Evolutionary conservation across 495 filamentous ascomycete genomes (phyloP).

Genomic region (Lasiosphaeria hispida): DNA sequence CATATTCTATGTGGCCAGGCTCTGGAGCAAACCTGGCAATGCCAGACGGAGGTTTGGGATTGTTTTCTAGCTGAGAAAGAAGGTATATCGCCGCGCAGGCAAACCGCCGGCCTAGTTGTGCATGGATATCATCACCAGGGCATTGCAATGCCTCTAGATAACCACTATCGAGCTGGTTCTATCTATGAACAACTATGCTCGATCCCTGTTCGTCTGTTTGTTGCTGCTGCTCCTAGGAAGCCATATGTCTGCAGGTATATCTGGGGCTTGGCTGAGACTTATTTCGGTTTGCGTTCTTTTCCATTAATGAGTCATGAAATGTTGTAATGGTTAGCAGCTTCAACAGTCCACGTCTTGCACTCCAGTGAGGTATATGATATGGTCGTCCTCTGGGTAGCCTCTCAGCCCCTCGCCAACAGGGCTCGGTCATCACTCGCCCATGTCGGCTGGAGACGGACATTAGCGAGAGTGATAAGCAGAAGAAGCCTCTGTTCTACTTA

Average conservation of each 20-base stretch:
- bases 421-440: conserved; percentile 24
- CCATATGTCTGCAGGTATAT: conserved; percentile 25
- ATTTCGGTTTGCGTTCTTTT: conserved; percentile 32
- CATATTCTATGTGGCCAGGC: too few species aligned
- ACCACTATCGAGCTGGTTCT: conserved; percentile 25
- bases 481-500: conserved; percentile 32
- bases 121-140: too few species aligned
- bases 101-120: too few species aligned
- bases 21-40: too few species aligned
- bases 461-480: conserved; percentile 18
- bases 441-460: conserved; percentile 20
- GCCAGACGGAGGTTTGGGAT: too few species aligned
- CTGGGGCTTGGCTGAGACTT: conserved; percentile 24
- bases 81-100: too few species aligned
- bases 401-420: conserved; percentile 26
- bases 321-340: conserved; percentile 27
- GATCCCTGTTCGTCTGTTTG: conserved; percentile 24
- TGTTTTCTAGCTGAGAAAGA: too few species aligned
- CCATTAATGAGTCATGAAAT: conserved; percentile 3
- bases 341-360: conserved; percentile 30
- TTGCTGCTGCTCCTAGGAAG: conserved; percentile 29
- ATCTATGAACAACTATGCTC: conserved; percentile 23
- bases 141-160: too few species aligned
- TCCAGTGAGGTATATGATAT: conserved; percentile 33
- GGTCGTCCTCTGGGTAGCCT: conserved; percentile 24